phyloP scores from a whole-genome alignment of 2,329 filamentous ascomycete species.

The Neofusicoccum umdonicola region DNA sequence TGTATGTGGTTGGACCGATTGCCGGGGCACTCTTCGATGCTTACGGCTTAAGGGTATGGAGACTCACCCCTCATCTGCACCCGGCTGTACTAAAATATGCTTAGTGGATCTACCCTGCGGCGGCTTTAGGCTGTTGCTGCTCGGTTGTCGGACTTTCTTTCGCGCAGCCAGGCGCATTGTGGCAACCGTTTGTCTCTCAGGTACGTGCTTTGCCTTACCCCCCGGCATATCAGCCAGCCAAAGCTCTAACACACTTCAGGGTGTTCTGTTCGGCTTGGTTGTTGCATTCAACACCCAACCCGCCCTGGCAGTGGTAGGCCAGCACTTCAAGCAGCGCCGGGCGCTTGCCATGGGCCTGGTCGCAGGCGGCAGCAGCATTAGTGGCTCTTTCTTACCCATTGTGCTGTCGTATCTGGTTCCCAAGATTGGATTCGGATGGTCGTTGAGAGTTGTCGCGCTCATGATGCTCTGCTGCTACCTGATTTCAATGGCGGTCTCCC shows the following conservation, averaged over 20 bases:
- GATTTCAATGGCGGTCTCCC: conserved; percentile 12
- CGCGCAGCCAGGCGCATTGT: neutral
- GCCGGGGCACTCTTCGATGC: neutral
- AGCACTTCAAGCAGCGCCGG: conserved; percentile 18
- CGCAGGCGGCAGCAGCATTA: conserved; percentile 11
- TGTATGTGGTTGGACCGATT: conserved; percentile 3
- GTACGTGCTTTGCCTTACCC: neutral
- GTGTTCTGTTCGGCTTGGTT: conserved; percentile 12
- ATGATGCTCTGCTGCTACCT: conserved; percentile 15
- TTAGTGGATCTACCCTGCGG: conserved; percentile 4
- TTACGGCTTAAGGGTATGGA: conserved; percentile 1
- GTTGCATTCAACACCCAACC: conserved; percentile 19
- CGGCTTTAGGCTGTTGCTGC: neutral
- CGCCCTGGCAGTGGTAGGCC: conserved; percentile 16
- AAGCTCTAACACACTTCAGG: neutral
- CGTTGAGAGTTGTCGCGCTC: conserved; percentile 11
- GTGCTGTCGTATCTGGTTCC: conserved; percentile 13
- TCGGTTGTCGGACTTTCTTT: conserved; percentile 4
- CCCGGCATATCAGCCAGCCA: no score
- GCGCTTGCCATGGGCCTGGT: conserved; percentile 18
- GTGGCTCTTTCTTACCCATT: conserved; percentile 15
- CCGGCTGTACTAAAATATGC: neutral
- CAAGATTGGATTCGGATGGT: conserved; percentile 16
- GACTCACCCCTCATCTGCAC: neutral
- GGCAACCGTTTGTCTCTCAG: conserved; percentile 8